Evolutionary conservation across 176 grass and related monocot genomes (phyloP).

Genomic region (Oryza officinalis): DNA sequence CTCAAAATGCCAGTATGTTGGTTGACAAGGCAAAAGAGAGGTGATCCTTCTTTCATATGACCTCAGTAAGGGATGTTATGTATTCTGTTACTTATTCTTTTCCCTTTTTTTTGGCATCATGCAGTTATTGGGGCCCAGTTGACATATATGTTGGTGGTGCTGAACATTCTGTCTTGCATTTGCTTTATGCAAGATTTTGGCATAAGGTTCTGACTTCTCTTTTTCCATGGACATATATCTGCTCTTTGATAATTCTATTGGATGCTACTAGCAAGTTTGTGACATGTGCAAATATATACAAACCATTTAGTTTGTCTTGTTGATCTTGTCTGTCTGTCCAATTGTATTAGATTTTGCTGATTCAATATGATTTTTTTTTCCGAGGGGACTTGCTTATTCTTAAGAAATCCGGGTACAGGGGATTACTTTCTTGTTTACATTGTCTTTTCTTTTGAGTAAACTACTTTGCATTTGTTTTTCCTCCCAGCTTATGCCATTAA

Average conservation of each 20-base stretch:
- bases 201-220: constrained; percentile 67
- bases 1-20: constrained; percentile 76
- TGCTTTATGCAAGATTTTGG: constrained; percentile 99
- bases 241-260: constrained; percentile 19
- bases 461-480: neutral
- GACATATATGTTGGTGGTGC: constrained; percentile 96
- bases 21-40: constrained; percentile 96
- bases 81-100: constrained; percentile 18
- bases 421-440: neutral
- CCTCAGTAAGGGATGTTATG: neutral
- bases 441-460: too few relatives aligned
- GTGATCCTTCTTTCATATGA: constrained; percentile 44
- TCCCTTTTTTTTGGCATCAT: neutral
- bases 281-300: neutral
- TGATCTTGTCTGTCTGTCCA: neutral
- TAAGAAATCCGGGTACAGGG: neutral
- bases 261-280: constrained; percentile 4
- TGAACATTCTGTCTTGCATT: constrained; percentile 98
- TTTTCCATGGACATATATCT: neutral
- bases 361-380: neutral
- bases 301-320: constrained; percentile 17
- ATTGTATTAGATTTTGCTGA: constrained; percentile 20
- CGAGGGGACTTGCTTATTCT: neutral
- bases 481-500: neutral
- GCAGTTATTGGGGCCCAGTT: constrained; percentile 95